Evolutionary conservation across 345 rosid species (phyloP).

Genomic region (Ricinus communis): DNA sequence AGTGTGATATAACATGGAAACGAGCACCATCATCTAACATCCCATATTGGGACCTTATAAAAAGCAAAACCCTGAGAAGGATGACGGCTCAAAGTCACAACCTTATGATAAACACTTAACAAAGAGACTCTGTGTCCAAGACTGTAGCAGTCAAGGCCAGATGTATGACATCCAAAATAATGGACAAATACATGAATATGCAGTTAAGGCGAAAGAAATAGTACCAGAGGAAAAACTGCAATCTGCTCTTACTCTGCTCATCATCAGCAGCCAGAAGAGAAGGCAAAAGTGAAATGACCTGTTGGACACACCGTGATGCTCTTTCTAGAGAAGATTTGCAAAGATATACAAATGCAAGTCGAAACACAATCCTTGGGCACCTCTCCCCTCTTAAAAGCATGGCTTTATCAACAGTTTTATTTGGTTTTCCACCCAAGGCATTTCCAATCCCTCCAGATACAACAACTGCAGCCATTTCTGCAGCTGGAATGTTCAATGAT

Average conservation of each 20-base stretch:
- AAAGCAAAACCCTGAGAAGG: constrained; percentile 70
- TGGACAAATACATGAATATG: not conserved
- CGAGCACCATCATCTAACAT: constrained; percentile 84
- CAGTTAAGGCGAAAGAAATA: constrained; percentile 11
- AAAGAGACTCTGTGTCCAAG: not conserved
- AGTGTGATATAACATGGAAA: constrained; percentile 81
- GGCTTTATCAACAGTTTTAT: constrained; percentile 81
- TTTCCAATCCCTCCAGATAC: constrained; percentile 92
- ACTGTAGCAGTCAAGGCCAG: not conserved
- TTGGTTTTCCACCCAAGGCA: constrained; percentile 81
- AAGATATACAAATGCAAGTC: constrained; percentile 77
- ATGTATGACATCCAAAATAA: not conserved
- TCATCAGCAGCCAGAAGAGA: constrained; percentile 71
- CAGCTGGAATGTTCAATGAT: constrained; percentile 93
- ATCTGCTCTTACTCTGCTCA: constrained; percentile 84
- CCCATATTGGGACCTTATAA: constrained; percentile 75
- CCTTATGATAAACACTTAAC: constrained; percentile 3
- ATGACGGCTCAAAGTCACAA: constrained; percentile 20
- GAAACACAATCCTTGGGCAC: constrained; percentile 83
- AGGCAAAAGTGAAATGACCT: constrained; percentile 76
- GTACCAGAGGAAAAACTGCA: constrained; percentile 90
- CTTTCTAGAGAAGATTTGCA: constrained; percentile 80
- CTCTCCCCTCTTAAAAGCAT: constrained; percentile 93
- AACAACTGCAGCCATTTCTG: constrained; percentile 99
- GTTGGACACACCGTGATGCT: constrained; percentile 87